Evolutionary conservation across 225 moss, liverwort and hornwort genomes (phyloP).

Genomic region (Pseudisothecium myosuroides): DNA sequence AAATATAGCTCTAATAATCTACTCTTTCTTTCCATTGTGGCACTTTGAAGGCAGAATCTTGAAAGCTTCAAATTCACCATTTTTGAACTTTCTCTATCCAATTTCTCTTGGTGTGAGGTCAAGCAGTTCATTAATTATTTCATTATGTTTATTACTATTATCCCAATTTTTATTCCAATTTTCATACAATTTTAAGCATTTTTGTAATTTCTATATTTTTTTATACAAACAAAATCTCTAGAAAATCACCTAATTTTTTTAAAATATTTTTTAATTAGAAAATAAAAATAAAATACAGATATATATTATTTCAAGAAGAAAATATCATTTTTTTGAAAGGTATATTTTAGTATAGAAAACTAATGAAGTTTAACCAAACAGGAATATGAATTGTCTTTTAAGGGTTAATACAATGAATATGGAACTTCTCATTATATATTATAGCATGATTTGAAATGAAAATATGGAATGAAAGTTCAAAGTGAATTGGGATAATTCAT

Average conservation of each 20-base stretch:
- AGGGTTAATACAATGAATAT: background rate
- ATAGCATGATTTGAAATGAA: background rate
- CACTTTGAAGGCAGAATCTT: background rate
- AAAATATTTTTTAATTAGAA: no score
- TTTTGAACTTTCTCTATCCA: background rate
- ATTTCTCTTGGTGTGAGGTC: no score
- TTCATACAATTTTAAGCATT: no score
- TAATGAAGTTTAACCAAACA: background rate
- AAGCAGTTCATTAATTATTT: no score
- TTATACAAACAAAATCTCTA: background rate
- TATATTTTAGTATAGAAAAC: background rate
- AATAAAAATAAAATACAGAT: background rate
- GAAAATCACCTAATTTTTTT: no score
- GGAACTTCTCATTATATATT: background rate
- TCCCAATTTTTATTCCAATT: accelerated
- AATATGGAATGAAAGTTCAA: background rate
- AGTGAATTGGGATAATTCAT: background rate
- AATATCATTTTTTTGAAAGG: background rate
- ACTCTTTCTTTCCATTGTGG: no score
- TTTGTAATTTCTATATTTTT: background rate
- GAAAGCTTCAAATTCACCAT: background rate
- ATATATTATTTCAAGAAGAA: background rate
- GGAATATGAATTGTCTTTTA: background rate
- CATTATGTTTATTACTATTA: background rate
- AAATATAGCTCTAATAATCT: background rate